Evolutionary conservation across 176 grass and related monocot species (phyloP), one percentile per base, ranked within the genome.

Genomic region (Guadua angustifolia): DNA sequence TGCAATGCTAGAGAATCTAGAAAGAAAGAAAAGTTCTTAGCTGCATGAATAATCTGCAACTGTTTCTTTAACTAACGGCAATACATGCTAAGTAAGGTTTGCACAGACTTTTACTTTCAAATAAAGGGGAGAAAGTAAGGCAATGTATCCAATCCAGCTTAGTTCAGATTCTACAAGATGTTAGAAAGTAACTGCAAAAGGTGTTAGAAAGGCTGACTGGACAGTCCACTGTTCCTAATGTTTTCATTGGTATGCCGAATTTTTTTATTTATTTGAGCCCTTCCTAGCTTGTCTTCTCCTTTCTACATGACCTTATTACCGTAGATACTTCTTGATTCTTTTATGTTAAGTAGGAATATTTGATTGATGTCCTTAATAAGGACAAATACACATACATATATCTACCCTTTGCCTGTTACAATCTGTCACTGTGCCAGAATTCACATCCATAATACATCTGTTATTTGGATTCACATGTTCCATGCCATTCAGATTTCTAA

Each of bases 191-290:
- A 49, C 78, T 97, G 82, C 94, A 97, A 75, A 93, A 91, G 89
- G 87, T 97, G 73, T 87, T 97, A 77, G 94, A 97, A 84, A 89
- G 86, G 80, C 36, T 97, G 74, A 97, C 94, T 62, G 91, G 91
- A 79, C 94, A 97, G 77, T 88, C 84, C 59, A 97, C 94, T 78
- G 94, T 97, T 86, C 94, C 94, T 78, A 97, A 97, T 81, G 86
- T 97, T 84, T 97, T 93, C 77, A 97, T 97, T 19, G 94, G 94
- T 93, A 91, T 47, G 78, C 14, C 24, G 66, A 59, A 17, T 40
- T 68, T 13, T 62, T 69, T 69, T 40, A 11, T 16, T 25, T 42
- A 4, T 19, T 79, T 32, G 42, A 15, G 13, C 21, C 25, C 29
- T 72, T 21, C 18, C 24, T 60, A 39, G 16, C 51, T 77, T 83